Evolutionary conservation across 2,329 filamentous ascomycete genomes (phyloP).

Genomic region (Pseudomassariella vexata): DNA sequence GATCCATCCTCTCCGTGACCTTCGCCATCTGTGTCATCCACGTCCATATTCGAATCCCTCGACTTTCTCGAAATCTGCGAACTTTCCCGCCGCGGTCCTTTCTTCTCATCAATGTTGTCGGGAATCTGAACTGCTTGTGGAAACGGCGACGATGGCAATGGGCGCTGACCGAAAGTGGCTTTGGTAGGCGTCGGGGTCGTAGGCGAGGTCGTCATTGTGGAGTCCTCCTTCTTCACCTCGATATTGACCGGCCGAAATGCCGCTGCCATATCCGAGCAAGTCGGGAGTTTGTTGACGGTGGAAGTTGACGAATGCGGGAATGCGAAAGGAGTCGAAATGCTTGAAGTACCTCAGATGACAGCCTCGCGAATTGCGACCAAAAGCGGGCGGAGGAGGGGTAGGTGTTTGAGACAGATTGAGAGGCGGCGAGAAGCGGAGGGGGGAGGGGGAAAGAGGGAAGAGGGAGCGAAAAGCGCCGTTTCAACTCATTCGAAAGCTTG

Average conservation of each 20-base stretch:
- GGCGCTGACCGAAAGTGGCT: constrained; percentile 49
- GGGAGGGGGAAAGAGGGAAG: constrained; percentile 4
- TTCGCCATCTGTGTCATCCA: constrained; percentile 68
- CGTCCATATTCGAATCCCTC: constrained; percentile 56
- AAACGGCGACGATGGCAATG: constrained; percentile 47
- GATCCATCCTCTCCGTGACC: constrained; percentile 48
- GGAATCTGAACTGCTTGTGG: constrained; percentile 43
- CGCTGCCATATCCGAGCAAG: constrained; percentile 33
- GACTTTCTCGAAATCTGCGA: constrained; percentile 58
- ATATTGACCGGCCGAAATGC: constrained; percentile 43
- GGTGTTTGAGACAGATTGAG: constrained; percentile 11
- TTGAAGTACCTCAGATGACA: too few relatives aligned
- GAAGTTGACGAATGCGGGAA: not conserved
- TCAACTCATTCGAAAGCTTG: constrained; percentile 19
- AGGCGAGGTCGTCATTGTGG: constrained; percentile 17
- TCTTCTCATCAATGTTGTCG: constrained; percentile 36
- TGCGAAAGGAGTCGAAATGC: not conserved
- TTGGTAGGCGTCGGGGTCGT: constrained; percentile 56
- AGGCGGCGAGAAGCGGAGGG: constrained; percentile 7
- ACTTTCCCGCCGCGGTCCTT: constrained; percentile 43
- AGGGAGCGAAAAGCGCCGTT: constrained; percentile 11
- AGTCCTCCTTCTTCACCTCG: constrained; percentile 21
- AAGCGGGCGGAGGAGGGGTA: constrained; percentile 10
- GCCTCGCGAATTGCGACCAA: too few relatives aligned
- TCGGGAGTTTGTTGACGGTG: constrained; percentile 1